A percentile compares a stretch with the other conserved stretches of the same genome.
These are phyloP conservation scores for Trypanosoma vivax DNA, from an alignment of 208 protist species.

Conservation along the genomic window DNA sequence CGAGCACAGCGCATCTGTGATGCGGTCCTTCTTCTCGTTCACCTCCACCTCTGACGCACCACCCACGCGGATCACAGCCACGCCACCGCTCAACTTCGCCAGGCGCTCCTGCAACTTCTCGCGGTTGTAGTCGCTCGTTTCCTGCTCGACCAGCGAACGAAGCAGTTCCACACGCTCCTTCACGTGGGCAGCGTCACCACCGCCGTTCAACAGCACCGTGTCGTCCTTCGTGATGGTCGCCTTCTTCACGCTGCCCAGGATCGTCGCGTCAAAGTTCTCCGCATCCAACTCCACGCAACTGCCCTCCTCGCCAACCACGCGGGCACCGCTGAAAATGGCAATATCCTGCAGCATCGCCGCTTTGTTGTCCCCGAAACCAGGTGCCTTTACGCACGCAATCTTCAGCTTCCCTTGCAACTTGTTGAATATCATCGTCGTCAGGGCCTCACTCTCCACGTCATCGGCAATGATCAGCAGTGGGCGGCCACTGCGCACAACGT, in stretches of 20 bases:
- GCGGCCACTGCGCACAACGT: slow-evolving; percentile 64
- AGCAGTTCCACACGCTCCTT: slow-evolving; percentile 92
- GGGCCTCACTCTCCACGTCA: slow-evolving; percentile 97
- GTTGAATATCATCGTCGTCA: slow-evolving; percentile 87
- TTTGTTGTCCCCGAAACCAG: slow-evolving; percentile 99
- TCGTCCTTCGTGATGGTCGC: slow-evolving; percentile 95
- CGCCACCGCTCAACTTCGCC: slow-evolving; percentile 96
- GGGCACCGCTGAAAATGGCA: slow-evolving; percentile 95
- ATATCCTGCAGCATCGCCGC: slow-evolving; percentile 98
- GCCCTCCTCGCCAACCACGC: slow-evolving; percentile 90
- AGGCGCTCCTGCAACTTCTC: slow-evolving; percentile 98
- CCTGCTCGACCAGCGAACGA: slow-evolving; percentile 70
- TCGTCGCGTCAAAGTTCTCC: slow-evolving; percentile 58
- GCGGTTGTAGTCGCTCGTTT: slow-evolving; percentile 93
- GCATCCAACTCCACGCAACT: slow-evolving; percentile 81
- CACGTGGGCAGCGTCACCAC: slow-evolving; percentile 86
- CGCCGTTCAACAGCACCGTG: slow-evolving; percentile 96
- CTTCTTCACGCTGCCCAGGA: slow-evolving; percentile 77
- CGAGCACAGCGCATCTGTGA: slow-evolving; percentile 98
- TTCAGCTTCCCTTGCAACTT: slow-evolving; percentile 84
- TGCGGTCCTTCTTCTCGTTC: slow-evolving; percentile 98
- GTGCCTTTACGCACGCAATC: slow-evolving; percentile 94
- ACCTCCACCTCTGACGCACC: slow-evolving; percentile 98
- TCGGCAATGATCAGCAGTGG: slow-evolving; percentile 99
- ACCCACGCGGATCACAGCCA: slow-evolving; percentile 96